These are phyloP conservation scores for Termitomyces sp. DNA, from an alignment of 768 basidiomycete genomes.

Conservation along the genomic window DNA sequence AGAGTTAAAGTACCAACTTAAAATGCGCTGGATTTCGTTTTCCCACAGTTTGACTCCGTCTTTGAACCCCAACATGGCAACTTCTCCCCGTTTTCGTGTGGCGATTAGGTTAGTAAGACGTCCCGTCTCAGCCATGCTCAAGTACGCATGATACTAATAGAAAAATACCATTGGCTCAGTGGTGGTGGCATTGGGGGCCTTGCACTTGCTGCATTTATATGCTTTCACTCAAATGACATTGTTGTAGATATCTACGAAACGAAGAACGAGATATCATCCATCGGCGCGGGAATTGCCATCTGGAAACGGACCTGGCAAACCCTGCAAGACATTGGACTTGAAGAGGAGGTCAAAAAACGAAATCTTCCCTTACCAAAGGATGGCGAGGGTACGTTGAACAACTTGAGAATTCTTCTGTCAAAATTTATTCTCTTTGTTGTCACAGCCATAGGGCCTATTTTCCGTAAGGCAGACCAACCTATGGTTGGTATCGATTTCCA, in stretches of 20 bases:
- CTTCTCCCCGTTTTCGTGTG: too few species aligned
- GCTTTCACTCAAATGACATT: conserved; percentile 23
- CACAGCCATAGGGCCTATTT: conserved; percentile 21
- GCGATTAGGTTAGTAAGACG: conserved; percentile 14
- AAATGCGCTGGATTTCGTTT: too few species aligned
- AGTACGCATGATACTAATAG: too few species aligned
- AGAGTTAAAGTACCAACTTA: too few species aligned
- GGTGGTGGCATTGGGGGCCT: conserved; percentile 34
- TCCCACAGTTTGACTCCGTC: too few species aligned
- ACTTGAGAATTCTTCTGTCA: background rate
- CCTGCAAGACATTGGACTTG: conserved; percentile 34
- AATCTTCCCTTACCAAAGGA: conserved; percentile 21
- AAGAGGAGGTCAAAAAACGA: conserved; percentile 20
- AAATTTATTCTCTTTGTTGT: background rate
- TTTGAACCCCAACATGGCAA: too few species aligned
- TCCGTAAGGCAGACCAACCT: conserved; percentile 22
- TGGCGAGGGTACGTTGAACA: conserved; percentile 19
- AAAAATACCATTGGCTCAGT: conserved; percentile 9
- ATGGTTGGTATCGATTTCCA: conserved; percentile 21
- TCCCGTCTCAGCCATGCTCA: background rate
- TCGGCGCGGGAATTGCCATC: conserved; percentile 38
- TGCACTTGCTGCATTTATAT: conserved; percentile 34
- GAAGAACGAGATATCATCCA: conserved; percentile 32
- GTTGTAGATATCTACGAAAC: conserved; percentile 39
- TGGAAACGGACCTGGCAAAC: conserved; percentile 38